Percentiles rank a stretch among this genome's conserved stretches.
Evolutionary conservation across 2,329 filamentous ascomycete genomes (phyloP).

Genomic region (Celoporthe dispersa): DNA sequence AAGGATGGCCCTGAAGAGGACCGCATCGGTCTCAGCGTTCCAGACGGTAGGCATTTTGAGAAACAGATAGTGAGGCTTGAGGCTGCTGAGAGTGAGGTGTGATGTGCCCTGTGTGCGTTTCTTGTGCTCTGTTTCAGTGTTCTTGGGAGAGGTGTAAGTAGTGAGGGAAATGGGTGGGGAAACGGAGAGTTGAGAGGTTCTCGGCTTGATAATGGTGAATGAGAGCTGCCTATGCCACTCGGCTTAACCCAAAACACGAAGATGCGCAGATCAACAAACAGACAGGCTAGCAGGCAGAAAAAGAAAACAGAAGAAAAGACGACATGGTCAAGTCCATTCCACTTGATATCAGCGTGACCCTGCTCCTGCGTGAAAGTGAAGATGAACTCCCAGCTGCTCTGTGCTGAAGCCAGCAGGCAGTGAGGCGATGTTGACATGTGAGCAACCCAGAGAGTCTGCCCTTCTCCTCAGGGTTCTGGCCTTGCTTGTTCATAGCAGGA

Average conservation of each 20-base stretch:
- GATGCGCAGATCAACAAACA: neutral
- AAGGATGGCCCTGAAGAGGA: conserved; percentile 37
- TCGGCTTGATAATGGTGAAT: neutral
- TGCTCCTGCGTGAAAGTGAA: too few relatives aligned
- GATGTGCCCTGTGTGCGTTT: neutral
- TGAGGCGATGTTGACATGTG: conserved; percentile 19
- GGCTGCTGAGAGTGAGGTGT: neutral
- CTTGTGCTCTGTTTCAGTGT: neutral
- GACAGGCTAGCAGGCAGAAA: neutral
- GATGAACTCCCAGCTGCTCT: conserved; percentile 28
- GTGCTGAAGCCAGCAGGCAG: neutral
- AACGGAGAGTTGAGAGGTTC: neutral
- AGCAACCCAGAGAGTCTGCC: conserved; percentile 34
- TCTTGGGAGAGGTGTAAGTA: neutral
- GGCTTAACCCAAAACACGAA: neutral
- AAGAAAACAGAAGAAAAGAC: neutral
- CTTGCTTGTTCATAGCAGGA: neutral
- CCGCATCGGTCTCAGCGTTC: conserved; percentile 36
- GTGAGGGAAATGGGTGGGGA: neutral
- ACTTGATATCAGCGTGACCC: too few relatives aligned
- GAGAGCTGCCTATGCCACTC: conserved; percentile 9
- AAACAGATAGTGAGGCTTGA: neutral
- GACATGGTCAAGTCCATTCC: conserved; percentile 33
- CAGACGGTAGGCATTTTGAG: conserved; percentile 37
- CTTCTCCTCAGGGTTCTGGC: conserved; percentile 11